Base-by-base conservation (phyloP, 768 basidiomycete species). In the Leccinum variicolor region DNA sequence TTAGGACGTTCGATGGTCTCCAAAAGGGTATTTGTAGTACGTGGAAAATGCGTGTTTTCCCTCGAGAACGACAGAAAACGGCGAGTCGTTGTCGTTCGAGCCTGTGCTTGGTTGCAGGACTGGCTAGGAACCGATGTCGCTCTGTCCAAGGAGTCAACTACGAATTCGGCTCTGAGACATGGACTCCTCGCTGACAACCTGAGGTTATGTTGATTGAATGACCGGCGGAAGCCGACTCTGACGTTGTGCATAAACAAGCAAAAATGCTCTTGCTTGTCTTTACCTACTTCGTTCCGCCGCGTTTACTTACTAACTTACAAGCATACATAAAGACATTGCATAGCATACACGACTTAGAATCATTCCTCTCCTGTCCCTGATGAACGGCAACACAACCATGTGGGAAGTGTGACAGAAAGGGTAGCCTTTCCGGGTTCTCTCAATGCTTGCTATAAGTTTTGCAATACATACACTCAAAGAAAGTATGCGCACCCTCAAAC, bases 221-320 rank as follows among this genome's bases (percentile, higher is more conserved):
- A 29, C 15, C 3, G 54, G 36, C 33, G 52, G 14, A 46, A 41
- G 28, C n/a, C 34, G 33, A 57, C n/a, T 36, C 56, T 25, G 25
- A 46, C 41, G 52, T 29, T 28, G 19, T 25, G 21, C 62, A 59
- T 64, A 46, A 54, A 60, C 50, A 60, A 59, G 25, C 36, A 13
- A 48, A 25, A 48, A 17, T 8, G 5, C 34, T 7, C 34, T 14
- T 31, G 31, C 13, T 31, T 13, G 13, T 13, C 31, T 31, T 31
- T 1, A 31, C 1, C 13, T 26, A 26, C 26, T 31, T 29, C 26
- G 26, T 28, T 28, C 26, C 28, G 28, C 28, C 28, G 28, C 9
- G 28, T 29, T 29, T 3, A 29, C 9, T 9, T 25, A 25, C 25
- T 25, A 25, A 25, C 29, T 31, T 5, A 31, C 29, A 31, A 4